Evolutionary conservation across 768 basidiomycete species (phyloP).

Genomic region (Tylopilus sp.): DNA sequence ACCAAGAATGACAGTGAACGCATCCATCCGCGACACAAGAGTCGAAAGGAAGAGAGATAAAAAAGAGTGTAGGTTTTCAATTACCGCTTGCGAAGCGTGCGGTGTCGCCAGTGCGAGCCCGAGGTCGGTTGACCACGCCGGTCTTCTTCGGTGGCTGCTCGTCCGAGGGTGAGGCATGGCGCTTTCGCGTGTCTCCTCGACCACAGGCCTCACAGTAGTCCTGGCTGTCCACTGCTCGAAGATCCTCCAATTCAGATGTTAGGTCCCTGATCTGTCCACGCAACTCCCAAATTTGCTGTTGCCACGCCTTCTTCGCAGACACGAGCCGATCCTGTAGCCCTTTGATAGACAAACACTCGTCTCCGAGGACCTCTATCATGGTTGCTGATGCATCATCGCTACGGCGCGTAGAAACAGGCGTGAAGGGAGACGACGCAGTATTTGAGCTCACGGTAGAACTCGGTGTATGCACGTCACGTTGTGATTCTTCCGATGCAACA

Average conservation of each 20-base stretch:
- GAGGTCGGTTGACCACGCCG: conserved; percentile 58
- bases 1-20: conserved; percentile 10
- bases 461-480: conserved; percentile 47
- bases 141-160: conserved; percentile 23
- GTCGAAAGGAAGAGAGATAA: conserved; percentile 7
- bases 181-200: conserved; percentile 35
- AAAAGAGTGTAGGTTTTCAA: conserved; percentile 17
- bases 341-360: conserved; percentile 46
- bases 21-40: conserved; percentile 17
- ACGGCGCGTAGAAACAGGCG: conserved; percentile 35
- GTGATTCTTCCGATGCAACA: conserved; percentile 25
- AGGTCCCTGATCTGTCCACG: conserved; percentile 71
- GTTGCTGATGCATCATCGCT: conserved; percentile 32
- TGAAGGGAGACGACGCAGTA: conserved; percentile 46
- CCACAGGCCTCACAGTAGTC: conserved; percentile 62
- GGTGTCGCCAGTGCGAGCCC: conserved; percentile 63
- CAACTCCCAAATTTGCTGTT: conserved; percentile 70
- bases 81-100: conserved; percentile 55
- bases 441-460: conserved; percentile 43
- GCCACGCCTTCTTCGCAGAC: conserved; percentile 60
- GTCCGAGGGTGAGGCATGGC: conserved; percentile 8
- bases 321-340: conserved; percentile 60
- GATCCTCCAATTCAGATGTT: conserved; percentile 61
- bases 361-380: conserved; percentile 31
- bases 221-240: conserved; percentile 41